Percentiles rank a stretch among this genome's conserved stretches.
phyloP scores from a whole-genome alignment of 2,329 filamentous ascomycete species.

The Colletotrichum sp. region DNA sequence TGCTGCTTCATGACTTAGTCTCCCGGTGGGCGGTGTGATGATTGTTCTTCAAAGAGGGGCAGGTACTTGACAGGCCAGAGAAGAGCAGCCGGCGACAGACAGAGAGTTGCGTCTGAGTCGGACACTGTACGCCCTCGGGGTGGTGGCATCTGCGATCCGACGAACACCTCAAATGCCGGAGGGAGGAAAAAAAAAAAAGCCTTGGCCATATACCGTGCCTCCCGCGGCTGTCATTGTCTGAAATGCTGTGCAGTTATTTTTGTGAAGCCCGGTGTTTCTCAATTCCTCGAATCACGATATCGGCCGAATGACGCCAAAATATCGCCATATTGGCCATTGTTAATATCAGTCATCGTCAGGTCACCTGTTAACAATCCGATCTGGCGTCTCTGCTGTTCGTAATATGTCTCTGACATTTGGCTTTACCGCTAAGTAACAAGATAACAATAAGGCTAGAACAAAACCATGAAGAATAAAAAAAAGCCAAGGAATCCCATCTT shows the following conservation, averaged over 20 bases:
- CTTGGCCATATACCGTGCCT: background rate
- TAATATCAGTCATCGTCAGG: background rate
- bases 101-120: background rate
- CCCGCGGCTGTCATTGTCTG: background rate
- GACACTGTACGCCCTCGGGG: background rate
- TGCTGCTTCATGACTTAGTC: background rate
- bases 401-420: background rate
- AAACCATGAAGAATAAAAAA: background rate
- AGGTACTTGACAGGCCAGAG: background rate
- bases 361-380: background rate
- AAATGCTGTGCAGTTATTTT: background rate
- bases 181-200: background rate
- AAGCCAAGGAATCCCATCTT: background rate
- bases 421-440: background rate
- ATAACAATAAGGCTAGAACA: background rate
- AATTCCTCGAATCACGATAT: background rate
- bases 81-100: too few relatives aligned
- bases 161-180: background rate
- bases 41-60: background rate
- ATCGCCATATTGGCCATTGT: background rate
- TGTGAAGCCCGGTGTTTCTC: background rate
- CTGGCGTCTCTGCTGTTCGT: background rate
- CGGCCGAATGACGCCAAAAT: background rate
- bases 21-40: background rate
- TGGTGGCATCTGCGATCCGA: background rate